Conservation (phyloP, 306 rosid genomes). For the Sicyos edulis region DNA sequence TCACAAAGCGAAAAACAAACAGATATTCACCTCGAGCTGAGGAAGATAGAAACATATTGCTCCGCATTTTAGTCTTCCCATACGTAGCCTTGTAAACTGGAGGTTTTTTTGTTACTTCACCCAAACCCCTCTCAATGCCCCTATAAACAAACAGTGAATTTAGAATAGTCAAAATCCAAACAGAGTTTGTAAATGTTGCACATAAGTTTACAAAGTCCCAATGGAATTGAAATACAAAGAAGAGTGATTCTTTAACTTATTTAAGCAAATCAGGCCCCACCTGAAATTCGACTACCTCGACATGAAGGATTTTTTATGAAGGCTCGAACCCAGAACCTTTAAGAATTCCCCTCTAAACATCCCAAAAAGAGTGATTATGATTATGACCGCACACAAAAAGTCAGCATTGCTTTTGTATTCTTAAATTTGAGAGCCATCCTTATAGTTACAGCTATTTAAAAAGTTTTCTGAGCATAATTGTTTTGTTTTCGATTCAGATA, state of each 20-base stretch:
- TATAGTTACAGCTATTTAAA: background rate
- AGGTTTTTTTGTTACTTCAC: conserved; percentile 18
- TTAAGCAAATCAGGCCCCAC: background rate
- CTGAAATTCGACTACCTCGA: background rate
- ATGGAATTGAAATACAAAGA: background rate
- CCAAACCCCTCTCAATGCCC: conserved; percentile 18
- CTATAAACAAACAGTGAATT: conserved; percentile 25
- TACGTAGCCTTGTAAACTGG: conserved; percentile 16
- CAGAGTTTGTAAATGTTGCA: background rate
- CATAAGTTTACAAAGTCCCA: background rate
- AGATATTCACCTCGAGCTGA: conserved; percentile 44
- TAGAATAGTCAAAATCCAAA: background rate
- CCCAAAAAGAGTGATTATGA: background rate
- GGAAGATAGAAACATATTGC: conserved; percentile 28
- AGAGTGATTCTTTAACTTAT: conserved; percentile 2
- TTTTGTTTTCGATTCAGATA: background rate
- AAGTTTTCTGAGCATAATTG: background rate
- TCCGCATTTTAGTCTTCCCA: conserved; percentile 22
- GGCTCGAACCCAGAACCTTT: background rate
- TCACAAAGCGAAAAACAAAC: background rate
- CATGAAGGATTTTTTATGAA: background rate
- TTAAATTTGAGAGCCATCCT: background rate
- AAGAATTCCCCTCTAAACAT: background rate
- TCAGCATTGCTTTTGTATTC: background rate
- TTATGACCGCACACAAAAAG: background rate